A percentile compares a stretch with the other conserved stretches of the same genome.
Conservation (phyloP, 2,329 filamentous ascomycete genomes). For the Fusarium ambrosium region DNA sequence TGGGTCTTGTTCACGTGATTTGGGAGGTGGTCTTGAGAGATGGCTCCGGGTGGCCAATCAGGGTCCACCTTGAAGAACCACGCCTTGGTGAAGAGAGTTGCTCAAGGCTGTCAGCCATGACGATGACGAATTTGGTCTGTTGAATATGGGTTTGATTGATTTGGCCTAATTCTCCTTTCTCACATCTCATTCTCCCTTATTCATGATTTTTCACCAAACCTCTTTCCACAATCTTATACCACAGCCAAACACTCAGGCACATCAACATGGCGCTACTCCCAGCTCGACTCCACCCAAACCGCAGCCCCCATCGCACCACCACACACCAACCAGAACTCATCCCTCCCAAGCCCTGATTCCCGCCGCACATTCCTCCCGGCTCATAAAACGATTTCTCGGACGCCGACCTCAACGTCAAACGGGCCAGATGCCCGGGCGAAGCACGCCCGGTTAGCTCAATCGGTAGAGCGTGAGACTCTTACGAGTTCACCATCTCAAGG, state of each 20-base stretch:
- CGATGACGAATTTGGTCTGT: background rate
- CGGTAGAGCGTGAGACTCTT: conserved; percentile 78
- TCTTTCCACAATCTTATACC: background rate
- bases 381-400: background rate
- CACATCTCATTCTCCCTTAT: no score
- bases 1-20: conserved; percentile 50
- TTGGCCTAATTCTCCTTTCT: no score
- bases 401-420: conserved; percentile 15
- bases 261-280: background rate
- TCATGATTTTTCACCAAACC: no score
- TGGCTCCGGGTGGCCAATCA: conserved; percentile 27
- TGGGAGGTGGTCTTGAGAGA: conserved; percentile 11
- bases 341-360: background rate
- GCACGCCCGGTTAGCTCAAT: conserved; percentile 55
- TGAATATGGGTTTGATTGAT: background rate
- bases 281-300: background rate
- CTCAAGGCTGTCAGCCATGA: background rate
- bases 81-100: background rate
- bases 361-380: rapidly evolving
- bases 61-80: background rate
- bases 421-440: conserved; percentile 62
- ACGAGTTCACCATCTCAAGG: conserved; percentile 64
- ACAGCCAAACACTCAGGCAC: background rate
- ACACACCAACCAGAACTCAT: background rate
- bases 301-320: conserved; percentile 12